Evolutionary conservation across 352 stramenopile genomes (phyloP).

Genomic region (Globisporangium heterothallicum): DNA sequence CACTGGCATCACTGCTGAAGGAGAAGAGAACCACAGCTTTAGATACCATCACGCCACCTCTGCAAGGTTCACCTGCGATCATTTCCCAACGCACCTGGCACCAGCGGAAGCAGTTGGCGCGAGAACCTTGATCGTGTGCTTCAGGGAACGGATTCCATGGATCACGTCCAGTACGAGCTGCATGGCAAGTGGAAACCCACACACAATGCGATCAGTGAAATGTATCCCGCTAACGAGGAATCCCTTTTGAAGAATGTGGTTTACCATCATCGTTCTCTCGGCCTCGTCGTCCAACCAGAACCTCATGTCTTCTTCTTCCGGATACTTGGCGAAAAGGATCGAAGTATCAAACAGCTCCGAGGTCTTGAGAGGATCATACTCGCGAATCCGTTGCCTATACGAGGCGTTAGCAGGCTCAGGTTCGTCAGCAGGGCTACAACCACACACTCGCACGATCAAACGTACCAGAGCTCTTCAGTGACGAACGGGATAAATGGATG

Average conservation of each 20-base stretch:
- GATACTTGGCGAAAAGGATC: slow-evolving; percentile 72
- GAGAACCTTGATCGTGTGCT: slow-evolving; percentile 69
- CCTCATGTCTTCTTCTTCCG: slow-evolving; percentile 76
- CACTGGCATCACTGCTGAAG: slow-evolving; percentile 8
- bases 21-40: too few species aligned
- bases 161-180: slow-evolving; percentile 86
- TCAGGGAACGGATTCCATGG: slow-evolving; percentile 91
- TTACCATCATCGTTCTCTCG: slow-evolving; percentile 89
- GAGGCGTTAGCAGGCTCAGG: too few species aligned
- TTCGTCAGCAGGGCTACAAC: too few species aligned
- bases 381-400: slow-evolving; percentile 52
- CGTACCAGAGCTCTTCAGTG: slow-evolving; percentile 98
- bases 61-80: too few species aligned
- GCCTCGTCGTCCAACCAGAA: slow-evolving; percentile 72
- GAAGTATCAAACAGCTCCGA: slow-evolving; percentile 31
- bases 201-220: too few species aligned
- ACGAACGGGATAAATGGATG: slow-evolving; percentile 99
- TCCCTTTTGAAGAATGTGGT: too few species aligned
- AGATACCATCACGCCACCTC: too few species aligned
- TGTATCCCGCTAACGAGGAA: too few species aligned
- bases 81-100: slow-evolving; percentile 23
- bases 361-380: slow-evolving; percentile 32
- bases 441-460: background rate
- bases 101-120: slow-evolving; percentile 34
- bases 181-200: background rate